phyloP scores from a whole-genome alignment of 257 asterid genomes.

The Knoxia roxburghii region DNA sequence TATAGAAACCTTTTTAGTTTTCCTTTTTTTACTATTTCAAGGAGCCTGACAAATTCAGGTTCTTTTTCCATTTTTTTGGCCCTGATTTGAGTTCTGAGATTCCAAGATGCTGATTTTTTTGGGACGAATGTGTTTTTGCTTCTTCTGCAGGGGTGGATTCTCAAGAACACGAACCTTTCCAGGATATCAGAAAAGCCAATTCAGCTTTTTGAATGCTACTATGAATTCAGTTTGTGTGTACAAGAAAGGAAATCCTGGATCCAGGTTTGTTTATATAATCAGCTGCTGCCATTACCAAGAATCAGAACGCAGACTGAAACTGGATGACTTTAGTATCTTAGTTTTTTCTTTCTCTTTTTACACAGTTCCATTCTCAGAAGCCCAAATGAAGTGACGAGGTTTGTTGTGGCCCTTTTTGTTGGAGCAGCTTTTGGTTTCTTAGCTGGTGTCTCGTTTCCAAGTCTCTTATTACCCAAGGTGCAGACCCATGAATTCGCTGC shows the following conservation, averaged over 20 bases:
- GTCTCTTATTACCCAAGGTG: constrained; percentile 53
- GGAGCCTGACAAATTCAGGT: not conserved
- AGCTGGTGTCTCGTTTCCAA: constrained; percentile 52
- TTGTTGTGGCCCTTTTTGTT: constrained; percentile 35
- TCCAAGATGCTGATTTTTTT: constrained; percentile 4
- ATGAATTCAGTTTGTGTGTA: constrained; percentile 29
- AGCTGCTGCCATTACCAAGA: not conserved
- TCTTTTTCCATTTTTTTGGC: not conserved
- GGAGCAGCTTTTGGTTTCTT: constrained; percentile 64
- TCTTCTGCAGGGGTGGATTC: constrained; percentile 22
- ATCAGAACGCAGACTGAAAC: not conserved
- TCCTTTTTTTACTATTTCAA: no score
- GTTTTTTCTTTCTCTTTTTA: constrained; percentile 11
- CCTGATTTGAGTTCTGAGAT: not conserved
- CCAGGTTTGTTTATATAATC: constrained; percentile 28
- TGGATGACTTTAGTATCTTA: not conserved
- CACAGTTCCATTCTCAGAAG: constrained; percentile 38
- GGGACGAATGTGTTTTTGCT: constrained; percentile 7
- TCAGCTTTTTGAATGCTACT: constrained; percentile 10
- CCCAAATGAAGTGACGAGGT: constrained; percentile 49
- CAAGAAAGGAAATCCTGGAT: constrained; percentile 38
- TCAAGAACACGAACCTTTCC: constrained; percentile 21
- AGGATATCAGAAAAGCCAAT: constrained; percentile 20
- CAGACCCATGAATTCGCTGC: not conserved
- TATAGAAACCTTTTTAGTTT: no score